Evolutionary conservation across 352 stramenopile genomes (phyloP), one percentile per base, ranked within the genome.

Genomic region (Globisporangium paddicum): DNA sequence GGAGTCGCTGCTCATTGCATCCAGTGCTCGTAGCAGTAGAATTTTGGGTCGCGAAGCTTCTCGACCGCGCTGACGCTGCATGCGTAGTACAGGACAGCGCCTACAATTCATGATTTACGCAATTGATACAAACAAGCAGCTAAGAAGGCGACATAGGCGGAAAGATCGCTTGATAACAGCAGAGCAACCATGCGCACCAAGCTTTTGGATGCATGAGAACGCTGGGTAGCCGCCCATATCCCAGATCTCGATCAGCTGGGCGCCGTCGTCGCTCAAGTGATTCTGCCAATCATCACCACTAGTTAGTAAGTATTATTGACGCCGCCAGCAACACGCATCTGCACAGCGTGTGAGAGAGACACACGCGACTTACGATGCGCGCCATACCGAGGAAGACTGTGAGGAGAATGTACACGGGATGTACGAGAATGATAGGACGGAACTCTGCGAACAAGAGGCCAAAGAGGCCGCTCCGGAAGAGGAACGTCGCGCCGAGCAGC

Each of bases 391-490:
- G 55, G 9, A 75, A 45, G n/a, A 81, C 67, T 6, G 81, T 87
- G 9, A 73, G 48, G 1, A 71, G 40, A 23, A 86, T 85, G 55
- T 90, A 90, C 5, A 71, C 45, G 11, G 66, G 68, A 2, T 85
- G 75, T 2, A 81, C 61, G 13, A 74, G 66, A 18, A 90, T 42
- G 32, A 82, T 63, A 1, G 58, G 26, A 0, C 75, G 76, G 44
- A 90, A 90, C 26, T 89, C 70, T 5, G 45, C 54, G 59, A 77
- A 87, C 16, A 90, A 59, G 34, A 90, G 60, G 34, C 64, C 64
- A 47, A 89, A 87, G 25, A 90, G 71, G 0, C 81, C 78, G 40
- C 77, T 90, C 25, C 75, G 78, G 63, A 90, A 90, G 54, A 88
- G 71, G 62, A 89, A 89, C 10, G 81, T 90, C 13, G 67, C 69